A percentile compares a stretch with the other conserved stretches of the same genome.
phyloP scores from a whole-genome alignment of 2,329 filamentous ascomycete genomes.

The Bisporella sp. region DNA sequence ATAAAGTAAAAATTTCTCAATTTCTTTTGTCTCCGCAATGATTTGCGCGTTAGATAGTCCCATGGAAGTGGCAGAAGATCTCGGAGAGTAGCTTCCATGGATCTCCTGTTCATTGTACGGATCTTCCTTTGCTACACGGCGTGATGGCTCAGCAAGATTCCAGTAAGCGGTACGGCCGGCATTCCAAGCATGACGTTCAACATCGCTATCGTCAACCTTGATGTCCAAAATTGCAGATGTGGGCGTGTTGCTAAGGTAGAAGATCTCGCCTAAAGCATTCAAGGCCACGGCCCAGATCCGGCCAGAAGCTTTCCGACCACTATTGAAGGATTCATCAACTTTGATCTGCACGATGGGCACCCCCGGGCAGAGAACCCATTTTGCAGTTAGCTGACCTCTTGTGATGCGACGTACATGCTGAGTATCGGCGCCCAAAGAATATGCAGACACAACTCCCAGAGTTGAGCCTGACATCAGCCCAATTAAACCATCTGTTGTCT shows the following conservation, averaged over 20 bases:
- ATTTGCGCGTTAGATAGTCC: conserved; percentile 64
- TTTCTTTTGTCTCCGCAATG: conserved; percentile 69
- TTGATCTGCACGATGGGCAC: conserved; percentile 82
- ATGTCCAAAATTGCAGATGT: conserved; percentile 41
- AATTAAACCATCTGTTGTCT: conserved; percentile 67
- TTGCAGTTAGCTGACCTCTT: conserved; percentile 74
- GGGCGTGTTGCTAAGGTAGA: conserved; percentile 71
- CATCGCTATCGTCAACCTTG: conserved; percentile 41
- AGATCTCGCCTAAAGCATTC: conserved; percentile 89
- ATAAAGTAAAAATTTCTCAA: conserved; percentile 67
- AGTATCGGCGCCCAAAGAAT: conserved; percentile 57
- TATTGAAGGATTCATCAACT: conserved; percentile 76
- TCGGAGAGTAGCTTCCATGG: conserved; percentile 72
- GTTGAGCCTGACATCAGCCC: conserved; percentile 82
- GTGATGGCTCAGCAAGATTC: conserved; percentile 72
- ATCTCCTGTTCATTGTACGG: conserved; percentile 62
- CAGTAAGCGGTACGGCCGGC: conserved; percentile 74
- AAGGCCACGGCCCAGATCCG: conserved; percentile 89
- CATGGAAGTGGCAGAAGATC: conserved; percentile 69
- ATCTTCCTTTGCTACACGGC: conserved; percentile 64
- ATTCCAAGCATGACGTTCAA: conserved; percentile 67
- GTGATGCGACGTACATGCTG: conserved; percentile 55
- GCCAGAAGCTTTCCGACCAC: conserved; percentile 58
- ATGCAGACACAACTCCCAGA: conserved; percentile 73
- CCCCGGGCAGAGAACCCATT: conserved; percentile 86